These are phyloP conservation scores for Eurotiales sp. DNA, from an alignment of 2,329 filamentous ascomycete species.

Conservation along the genomic window DNA sequence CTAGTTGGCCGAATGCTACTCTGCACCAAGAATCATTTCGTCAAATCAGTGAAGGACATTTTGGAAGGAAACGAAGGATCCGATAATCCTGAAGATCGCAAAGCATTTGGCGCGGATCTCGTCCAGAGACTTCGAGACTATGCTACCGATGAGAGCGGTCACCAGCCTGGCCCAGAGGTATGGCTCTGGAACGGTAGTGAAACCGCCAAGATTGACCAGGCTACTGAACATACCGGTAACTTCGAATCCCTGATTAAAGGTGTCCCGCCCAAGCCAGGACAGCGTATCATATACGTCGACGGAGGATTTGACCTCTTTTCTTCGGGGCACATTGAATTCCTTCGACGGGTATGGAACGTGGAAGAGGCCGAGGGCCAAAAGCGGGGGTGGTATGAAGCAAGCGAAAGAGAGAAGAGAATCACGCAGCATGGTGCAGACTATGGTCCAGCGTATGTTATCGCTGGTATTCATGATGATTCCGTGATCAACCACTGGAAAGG, in stretches of 20 bases:
- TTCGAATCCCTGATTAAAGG: slow-evolving; percentile 70
- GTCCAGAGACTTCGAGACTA: slow-evolving; percentile 75
- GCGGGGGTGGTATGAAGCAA: slow-evolving; percentile 70
- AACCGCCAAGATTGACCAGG: slow-evolving; percentile 32
- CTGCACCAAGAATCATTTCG: slow-evolving; percentile 92
- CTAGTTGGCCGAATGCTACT: slow-evolving; percentile 97
- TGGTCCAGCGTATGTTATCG: slow-evolving; percentile 79
- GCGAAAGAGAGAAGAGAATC: slow-evolving; percentile 60
- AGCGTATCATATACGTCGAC: slow-evolving; percentile 89
- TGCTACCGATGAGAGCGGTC: slow-evolving; percentile 79
- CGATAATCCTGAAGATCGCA: slow-evolving; percentile 65
- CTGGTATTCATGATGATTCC: slow-evolving; percentile 88
- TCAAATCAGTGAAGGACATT: slow-evolving; percentile 68
- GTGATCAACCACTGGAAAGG: slow-evolving; percentile 97
- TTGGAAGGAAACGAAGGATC: slow-evolving; percentile 70
- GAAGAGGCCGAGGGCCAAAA: slow-evolving; percentile 67
- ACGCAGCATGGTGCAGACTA: slow-evolving; percentile 68
- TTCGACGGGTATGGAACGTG: slow-evolving; percentile 68
- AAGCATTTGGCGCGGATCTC: slow-evolving; percentile 64
- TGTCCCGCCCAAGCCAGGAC: slow-evolving; percentile 67
- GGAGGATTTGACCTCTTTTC: slow-evolving; percentile 97
- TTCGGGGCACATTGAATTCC: slow-evolving; percentile 93
- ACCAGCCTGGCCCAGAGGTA: slow-evolving; percentile 73
- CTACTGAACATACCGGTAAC: slow-evolving; percentile 57
- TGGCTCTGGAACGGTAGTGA: slow-evolving; percentile 68